A percentile compares a stretch with the other conserved stretches of the same genome.
phyloP scores from a whole-genome alignment of 164 flowering plant genomes.

The Aristolochia fimbriata region DNA sequence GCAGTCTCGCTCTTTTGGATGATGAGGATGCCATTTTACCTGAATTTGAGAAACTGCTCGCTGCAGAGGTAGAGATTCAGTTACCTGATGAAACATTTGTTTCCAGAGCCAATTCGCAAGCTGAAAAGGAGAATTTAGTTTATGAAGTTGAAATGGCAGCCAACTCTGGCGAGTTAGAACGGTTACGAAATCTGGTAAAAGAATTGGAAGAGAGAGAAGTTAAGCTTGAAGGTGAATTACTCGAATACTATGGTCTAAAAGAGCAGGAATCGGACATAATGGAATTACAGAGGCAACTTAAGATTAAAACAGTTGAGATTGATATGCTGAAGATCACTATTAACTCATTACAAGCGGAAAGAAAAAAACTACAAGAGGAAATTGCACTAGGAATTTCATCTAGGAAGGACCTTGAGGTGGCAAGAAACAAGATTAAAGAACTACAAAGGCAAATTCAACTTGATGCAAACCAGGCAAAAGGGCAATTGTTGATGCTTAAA shows the following conservation, averaged over 20 bases:
- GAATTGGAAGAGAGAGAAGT: slow-evolving; percentile 91
- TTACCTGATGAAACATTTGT: slow-evolving; percentile 38
- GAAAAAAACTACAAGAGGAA: slow-evolving; percentile 87
- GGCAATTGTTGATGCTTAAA: slow-evolving; percentile 76
- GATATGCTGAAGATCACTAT: slow-evolving; percentile 83
- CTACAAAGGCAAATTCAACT: slow-evolving; percentile 90
- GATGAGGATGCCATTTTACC: slow-evolving; percentile 44
- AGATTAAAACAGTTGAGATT: slow-evolving; percentile 80
- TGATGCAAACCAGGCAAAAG: slow-evolving; percentile 84
- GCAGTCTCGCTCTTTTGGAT: slow-evolving; percentile 33
- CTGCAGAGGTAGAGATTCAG: slow-evolving; percentile 72
- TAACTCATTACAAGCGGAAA: slow-evolving; percentile 73
- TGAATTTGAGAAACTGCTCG: slow-evolving; percentile 69
- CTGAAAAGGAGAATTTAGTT: slow-evolving; percentile 34
- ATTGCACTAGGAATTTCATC: slow-evolving; percentile 29
- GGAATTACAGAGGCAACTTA: slow-evolving; percentile 81
- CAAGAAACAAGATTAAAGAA: slow-evolving; percentile 82
- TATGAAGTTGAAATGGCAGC: slow-evolving; percentile 71
- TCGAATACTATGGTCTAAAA: slow-evolving; percentile 85
- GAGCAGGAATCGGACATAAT: slow-evolving; percentile 76
- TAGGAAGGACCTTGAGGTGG: slow-evolving; percentile 67
- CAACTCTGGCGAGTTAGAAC: slow-evolving; percentile 64
- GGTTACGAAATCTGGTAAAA: slow-evolving; percentile 60
- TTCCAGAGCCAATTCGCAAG: slow-evolving; percentile 13
- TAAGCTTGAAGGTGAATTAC: slow-evolving; percentile 91